These are phyloP conservation scores for Akanthomyces dipterigenus DNA, from an alignment of 2,329 filamentous ascomycete genomes.

Conservation along the genomic window DNA sequence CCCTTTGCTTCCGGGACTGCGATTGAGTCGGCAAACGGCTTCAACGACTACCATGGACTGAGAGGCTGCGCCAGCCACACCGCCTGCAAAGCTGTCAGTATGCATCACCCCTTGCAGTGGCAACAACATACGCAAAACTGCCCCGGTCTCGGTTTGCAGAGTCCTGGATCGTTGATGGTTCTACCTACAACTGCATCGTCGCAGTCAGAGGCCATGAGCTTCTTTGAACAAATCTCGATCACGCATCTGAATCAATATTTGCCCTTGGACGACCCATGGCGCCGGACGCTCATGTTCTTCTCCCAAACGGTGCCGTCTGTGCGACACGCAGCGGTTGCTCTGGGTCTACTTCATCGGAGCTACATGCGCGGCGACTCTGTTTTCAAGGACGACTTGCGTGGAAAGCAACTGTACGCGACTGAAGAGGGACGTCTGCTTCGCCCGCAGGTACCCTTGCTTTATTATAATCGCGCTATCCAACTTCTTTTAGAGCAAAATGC, in stretches of 20 bases:
- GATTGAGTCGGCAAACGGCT: not conserved
- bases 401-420: too few species aligned
- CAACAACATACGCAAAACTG: too few species aligned
- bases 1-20: not conserved
- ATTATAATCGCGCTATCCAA: not conserved
- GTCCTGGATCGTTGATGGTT: not conserved
- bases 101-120: too few species aligned
- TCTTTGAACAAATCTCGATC: constrained; percentile 24
- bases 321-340: constrained; percentile 27
- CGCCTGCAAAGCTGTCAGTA: not conserved
- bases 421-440: not conserved
- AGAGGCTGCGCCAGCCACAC: not conserved
- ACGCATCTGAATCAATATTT: constrained; percentile 24
- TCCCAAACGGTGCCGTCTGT: constrained; percentile 28
- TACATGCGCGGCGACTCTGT: not conserved
- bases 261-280: constrained; percentile 24
- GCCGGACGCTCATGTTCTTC: constrained; percentile 28
- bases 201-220: constrained; percentile 18
- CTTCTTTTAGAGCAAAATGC: not conserved
- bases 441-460: not conserved
- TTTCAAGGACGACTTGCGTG: too few species aligned
- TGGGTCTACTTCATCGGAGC: constrained; percentile 23
- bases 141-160: too few species aligned
- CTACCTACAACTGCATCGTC: not conserved
- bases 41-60: too few species aligned